These are phyloP conservation scores for Bacterosira constricta DNA, from an alignment of 108 stramenopile genomes.

Conservation along the genomic window DNA sequence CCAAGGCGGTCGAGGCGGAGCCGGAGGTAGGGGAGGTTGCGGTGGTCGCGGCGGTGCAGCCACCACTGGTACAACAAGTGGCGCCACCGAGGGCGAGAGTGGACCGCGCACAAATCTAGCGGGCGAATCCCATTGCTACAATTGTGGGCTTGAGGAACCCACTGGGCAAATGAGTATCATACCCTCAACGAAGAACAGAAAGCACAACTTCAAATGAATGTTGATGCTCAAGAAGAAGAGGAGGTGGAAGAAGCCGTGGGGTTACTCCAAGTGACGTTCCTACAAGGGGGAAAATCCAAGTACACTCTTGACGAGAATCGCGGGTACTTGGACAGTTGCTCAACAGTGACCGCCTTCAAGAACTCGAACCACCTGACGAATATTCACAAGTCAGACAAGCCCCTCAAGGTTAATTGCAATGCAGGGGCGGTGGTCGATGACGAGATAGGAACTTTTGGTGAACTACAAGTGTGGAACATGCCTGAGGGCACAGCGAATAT, in stretches of 20 bases:
- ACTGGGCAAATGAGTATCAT: too few species aligned
- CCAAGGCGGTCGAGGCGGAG: too few species aligned
- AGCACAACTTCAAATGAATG: too few species aligned
- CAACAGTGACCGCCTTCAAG: neutral
- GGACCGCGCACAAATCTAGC: too few species aligned
- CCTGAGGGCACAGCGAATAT: conserved; percentile 29
- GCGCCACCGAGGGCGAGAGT: too few species aligned
- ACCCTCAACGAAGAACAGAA: too few species aligned
- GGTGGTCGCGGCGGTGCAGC: neutral
- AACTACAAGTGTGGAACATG: conserved; percentile 21
- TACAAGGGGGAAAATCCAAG: neutral
- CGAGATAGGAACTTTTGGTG: conserved; percentile 1
- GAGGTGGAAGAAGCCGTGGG: too few species aligned
- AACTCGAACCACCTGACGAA: neutral
- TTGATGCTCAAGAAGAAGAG: too few species aligned
- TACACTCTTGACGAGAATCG: neutral
- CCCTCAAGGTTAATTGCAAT: conserved; percentile 15
- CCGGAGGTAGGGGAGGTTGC: too few species aligned
- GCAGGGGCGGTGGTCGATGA: neutral
- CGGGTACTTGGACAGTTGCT: conserved; percentile 15
- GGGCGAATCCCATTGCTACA: too few species aligned
- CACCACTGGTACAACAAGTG: too few species aligned
- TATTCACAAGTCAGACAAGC: neutral
- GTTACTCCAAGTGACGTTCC: neutral
- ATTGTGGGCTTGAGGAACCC: too few species aligned